phyloP scores from a whole-genome alignment of 345 rosid species.

The Brassica rapa region DNA sequence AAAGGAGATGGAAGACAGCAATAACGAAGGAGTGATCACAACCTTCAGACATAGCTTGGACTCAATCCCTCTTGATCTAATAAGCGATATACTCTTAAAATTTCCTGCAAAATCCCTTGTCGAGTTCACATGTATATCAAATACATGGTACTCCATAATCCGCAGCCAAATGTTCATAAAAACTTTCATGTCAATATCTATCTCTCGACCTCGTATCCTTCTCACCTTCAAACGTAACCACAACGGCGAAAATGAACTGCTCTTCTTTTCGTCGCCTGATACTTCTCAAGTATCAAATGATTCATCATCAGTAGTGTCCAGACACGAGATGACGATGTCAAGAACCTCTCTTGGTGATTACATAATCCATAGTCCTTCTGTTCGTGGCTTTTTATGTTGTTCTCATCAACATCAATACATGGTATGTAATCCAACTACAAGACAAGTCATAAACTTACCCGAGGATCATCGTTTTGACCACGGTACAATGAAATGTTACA shows the following conservation, averaged over 20 bases:
- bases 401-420: slow-evolving; percentile 6
- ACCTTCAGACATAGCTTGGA: background rate
- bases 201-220: slow-evolving; percentile 1
- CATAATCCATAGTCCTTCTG: background rate
- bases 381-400: background rate
- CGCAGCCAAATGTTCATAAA: background rate
- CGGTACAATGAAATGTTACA: background rate
- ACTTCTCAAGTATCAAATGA: background rate
- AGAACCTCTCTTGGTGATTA: background rate
- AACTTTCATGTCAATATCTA: slow-evolving; percentile 5
- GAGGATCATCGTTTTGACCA: background rate
- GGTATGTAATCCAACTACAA: slow-evolving; percentile 19
- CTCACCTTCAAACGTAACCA: background rate
- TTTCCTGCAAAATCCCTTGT: slow-evolving; percentile 10
- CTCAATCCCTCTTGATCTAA: background rate
- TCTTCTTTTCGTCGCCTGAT: background rate
- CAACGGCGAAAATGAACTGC: background rate
- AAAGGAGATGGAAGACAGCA: background rate
- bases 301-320: background rate
- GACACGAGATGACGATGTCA: slow-evolving; percentile 8
- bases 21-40: background rate
- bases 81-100: background rate
- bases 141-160: slow-evolving; percentile 9
- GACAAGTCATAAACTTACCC: slow-evolving; percentile 15
- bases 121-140: background rate